These are phyloP conservation scores for Beauveria medogensis DNA, from an alignment of 2,329 filamentous ascomycete genomes.

Conservation along the genomic window DNA sequence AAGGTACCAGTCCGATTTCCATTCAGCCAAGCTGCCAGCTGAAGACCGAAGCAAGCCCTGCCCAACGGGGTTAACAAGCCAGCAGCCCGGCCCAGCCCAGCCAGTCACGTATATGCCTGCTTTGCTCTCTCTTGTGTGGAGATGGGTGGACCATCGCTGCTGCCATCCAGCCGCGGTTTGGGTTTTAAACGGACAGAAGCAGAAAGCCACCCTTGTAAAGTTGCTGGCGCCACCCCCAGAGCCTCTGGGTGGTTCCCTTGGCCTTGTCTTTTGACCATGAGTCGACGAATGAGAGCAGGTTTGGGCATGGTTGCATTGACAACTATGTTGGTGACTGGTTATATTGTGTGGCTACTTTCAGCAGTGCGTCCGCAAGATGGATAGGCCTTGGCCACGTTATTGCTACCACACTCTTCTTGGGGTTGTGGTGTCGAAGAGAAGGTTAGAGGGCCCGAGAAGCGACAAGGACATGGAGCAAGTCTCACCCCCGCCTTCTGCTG, in stretches of 20 bases:
- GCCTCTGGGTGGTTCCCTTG: background rate
- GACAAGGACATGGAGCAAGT: background rate
- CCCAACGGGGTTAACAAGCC: background rate
- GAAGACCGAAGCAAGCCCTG: conserved; percentile 5
- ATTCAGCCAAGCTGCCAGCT: background rate
- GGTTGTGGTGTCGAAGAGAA: background rate
- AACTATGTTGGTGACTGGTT: background rate
- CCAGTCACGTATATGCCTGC: background rate
- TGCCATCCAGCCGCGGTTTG: background rate
- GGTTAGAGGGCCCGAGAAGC: background rate
- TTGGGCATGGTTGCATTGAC: background rate
- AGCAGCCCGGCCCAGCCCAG: background rate
- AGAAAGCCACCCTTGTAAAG: background rate
- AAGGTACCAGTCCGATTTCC: conserved; percentile 1
- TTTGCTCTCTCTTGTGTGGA: background rate
- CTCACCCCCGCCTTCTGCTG: background rate
- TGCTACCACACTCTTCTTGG: background rate
- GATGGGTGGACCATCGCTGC: background rate
- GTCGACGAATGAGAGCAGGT: background rate
- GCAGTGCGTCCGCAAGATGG: background rate
- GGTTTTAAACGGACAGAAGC: conserved; percentile 10
- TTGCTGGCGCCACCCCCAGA: conserved; percentile 6
- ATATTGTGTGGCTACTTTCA: background rate
- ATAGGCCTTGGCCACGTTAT: background rate
- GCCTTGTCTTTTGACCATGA: background rate